A percentile compares a stretch with the other conserved stretches of the same genome.
These are phyloP conservation scores for Sugiyamaella boreocaroliniensis DNA, from an alignment of 805 yeast species.

Conservation along the genomic window DNA sequence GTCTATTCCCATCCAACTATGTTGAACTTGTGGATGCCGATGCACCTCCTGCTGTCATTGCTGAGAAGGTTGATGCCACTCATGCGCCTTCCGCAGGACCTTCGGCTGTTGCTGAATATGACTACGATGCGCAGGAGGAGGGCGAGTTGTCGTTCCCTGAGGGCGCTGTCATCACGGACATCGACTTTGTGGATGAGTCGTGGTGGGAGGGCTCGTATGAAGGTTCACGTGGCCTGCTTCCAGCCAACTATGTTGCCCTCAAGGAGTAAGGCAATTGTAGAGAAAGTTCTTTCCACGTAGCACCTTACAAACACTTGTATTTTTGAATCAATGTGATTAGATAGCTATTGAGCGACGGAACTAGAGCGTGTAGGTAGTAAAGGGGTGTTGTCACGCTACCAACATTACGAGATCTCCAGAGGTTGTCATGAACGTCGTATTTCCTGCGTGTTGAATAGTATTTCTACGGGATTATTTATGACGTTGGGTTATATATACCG, in stretches of 20 bases:
- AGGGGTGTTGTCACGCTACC: too few relatives aligned
- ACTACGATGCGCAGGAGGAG: conserved; percentile 86
- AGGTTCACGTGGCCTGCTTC: conserved; percentile 82
- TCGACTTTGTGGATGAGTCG: conserved; percentile 86
- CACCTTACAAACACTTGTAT: neutral
- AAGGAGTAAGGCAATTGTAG: conserved; percentile 9
- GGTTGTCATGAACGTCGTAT: too few relatives aligned
- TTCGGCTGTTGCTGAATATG: conserved; percentile 61
- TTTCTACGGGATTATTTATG: too few relatives aligned
- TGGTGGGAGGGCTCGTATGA: conserved; percentile 92
- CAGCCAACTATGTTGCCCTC: conserved; percentile 70
- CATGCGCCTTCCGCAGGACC: conserved; percentile 28
- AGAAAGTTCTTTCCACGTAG: too few relatives aligned
- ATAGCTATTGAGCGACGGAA: too few relatives aligned
- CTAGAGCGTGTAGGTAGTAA: too few relatives aligned
- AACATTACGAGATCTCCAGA: too few relatives aligned
- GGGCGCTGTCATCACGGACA: conserved; percentile 73
- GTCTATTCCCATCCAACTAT: conserved; percentile 87
- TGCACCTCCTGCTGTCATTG: conserved; percentile 14
- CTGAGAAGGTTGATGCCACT: conserved; percentile 12
- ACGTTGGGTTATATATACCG: too few relatives aligned
- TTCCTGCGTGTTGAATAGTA: too few relatives aligned
- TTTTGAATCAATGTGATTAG: neutral
- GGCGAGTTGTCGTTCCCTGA: conserved; percentile 82
- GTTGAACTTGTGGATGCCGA: conserved; percentile 44